Evolutionary conservation across 78 protist species (phyloP).

Genomic region (Planoprotostelium fungivorum): DNA sequence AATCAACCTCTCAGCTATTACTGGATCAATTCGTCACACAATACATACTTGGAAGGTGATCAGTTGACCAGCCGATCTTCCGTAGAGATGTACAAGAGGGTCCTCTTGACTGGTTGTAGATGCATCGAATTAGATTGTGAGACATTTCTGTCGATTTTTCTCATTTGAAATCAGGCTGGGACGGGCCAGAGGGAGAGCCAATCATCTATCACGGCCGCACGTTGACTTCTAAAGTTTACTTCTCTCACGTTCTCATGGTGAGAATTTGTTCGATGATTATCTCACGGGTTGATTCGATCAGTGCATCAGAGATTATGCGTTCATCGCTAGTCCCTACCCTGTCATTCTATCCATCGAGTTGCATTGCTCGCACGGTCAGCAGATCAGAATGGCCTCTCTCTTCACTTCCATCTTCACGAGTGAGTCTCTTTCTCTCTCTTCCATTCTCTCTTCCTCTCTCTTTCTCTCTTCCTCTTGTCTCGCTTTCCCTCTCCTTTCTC

Average conservation of each 20-base stretch:
- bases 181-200: constrained; percentile 85
- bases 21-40: constrained; percentile 71
- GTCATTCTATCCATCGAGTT: constrained; percentile 82
- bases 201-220: constrained; percentile 88
- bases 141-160: background rate
- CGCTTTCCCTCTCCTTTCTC: no score
- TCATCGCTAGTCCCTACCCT: constrained; percentile 71
- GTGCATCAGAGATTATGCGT: constrained; percentile 44
- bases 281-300: background rate
- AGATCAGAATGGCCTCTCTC: constrained; percentile 41
- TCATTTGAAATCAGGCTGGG: constrained; percentile 73
- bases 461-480: no score
- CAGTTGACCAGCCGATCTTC: constrained; percentile 71
- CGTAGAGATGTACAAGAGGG: constrained; percentile 50
- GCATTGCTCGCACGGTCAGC: constrained; percentile 45
- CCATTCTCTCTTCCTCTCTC: no score
- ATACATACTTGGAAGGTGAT: constrained; percentile 85
- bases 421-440: no score
- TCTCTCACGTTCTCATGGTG: constrained; percentile 40
- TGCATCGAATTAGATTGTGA: constrained; percentile 64
- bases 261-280: no score
- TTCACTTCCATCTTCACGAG: constrained; percentile 24
- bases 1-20: background rate
- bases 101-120: constrained; percentile 59
- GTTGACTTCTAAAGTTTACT: constrained; percentile 63